Base-by-base conservation (phyloP, 352 stramenopile genomes). In the Phytopythium kandeliae region DNA sequence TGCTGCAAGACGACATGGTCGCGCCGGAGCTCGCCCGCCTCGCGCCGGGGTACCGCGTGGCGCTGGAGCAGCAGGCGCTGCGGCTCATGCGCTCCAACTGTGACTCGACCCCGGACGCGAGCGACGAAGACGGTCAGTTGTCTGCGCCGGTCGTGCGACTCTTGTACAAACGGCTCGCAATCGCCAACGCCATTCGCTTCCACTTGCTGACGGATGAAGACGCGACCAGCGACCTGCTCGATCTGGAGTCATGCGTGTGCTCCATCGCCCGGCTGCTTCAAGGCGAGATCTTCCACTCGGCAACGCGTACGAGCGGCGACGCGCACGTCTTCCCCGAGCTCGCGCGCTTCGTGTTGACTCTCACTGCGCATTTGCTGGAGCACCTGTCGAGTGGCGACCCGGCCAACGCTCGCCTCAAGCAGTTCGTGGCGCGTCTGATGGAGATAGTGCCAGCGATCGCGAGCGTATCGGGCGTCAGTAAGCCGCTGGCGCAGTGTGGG, bases 161-260 rank as follows among this genome's bases (percentile, higher is more conserved):
- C 37, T 74, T 83, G 11, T 78, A 84, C 63, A 77, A 85, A 52
- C 68, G 63, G 0, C 42, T 86, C 44, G 70, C 69, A 33, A 50
- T 85, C 36, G 56, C 65, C 19, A 86, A 86, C 55, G 60, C 65
- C 19, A 45, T 85, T n/a, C 55, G 51, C 21, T 43, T 49, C 3
- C 58, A 47, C 13, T 41, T 82, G 26, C 24, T 75, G 37, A 46
- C 61, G 7, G 47, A 58, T 5, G 60, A 44, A 5, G 46, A 55
- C 4, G 19, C 62, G 48, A 11, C 31, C 4, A 54, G 64, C 40
- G 49, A 65, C 22, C 38, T 42, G 15, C 58, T 60, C 6, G 49
- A 62, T 17, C 9, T 78, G 6, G 69, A 79, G 44, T 54, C 45
- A 1, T 78, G 71, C 48, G 51, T 76, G 24, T 83, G 69, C 37